Percentiles rank a stretch among this genome's conserved stretches.
Evolutionary conservation across 768 basidiomycete genomes (phyloP).

Genomic region (Mycena metata): DNA sequence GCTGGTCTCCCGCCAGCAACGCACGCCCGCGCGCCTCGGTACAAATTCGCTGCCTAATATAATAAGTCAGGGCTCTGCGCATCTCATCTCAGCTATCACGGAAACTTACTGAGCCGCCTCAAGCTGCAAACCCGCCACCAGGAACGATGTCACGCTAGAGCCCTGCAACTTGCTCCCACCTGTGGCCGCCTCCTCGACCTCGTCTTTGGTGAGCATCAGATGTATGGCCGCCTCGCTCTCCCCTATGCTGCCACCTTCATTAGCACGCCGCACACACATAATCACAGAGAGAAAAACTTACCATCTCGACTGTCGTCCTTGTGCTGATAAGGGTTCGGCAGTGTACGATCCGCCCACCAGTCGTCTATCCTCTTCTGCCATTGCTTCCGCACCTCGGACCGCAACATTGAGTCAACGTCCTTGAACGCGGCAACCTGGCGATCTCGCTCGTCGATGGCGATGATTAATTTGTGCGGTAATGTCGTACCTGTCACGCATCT

Average conservation of each 20-base stretch:
- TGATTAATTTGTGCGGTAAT: conserved; percentile 5
- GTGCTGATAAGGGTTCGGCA: conserved; percentile 11
- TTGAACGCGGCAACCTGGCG: neutral
- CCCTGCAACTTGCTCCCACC: neutral
- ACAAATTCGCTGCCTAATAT: neutral
- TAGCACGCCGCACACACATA: too few species aligned
- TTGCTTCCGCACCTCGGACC: neutral
- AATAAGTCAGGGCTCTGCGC: neutral
- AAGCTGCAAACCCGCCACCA: conserved; percentile 6
- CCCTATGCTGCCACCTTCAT: conserved; percentile 3
- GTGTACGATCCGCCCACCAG: conserved; percentile 5
- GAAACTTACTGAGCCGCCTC: conserved; percentile 10
- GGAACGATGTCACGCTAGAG: neutral
- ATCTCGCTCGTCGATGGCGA: too few species aligned
- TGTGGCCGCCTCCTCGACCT: conserved; percentile 6
- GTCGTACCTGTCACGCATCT: neutral
- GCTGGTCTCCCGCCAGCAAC: conserved; percentile 4
- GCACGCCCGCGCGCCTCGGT: neutral
- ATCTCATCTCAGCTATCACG: neutral
- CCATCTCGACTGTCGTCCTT: neutral
- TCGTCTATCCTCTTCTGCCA: conserved; percentile 14
- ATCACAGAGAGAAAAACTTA: too few species aligned
- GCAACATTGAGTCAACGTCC: conserved; percentile 2
- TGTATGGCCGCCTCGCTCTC: conserved; percentile 6
- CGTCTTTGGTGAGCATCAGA: neutral